Percentiles rank a stretch among this genome's conserved stretches.
Conservation (phyloP, 1,284 basidiomycete genomes). For the Fomitopsis schrenkii region DNA sequence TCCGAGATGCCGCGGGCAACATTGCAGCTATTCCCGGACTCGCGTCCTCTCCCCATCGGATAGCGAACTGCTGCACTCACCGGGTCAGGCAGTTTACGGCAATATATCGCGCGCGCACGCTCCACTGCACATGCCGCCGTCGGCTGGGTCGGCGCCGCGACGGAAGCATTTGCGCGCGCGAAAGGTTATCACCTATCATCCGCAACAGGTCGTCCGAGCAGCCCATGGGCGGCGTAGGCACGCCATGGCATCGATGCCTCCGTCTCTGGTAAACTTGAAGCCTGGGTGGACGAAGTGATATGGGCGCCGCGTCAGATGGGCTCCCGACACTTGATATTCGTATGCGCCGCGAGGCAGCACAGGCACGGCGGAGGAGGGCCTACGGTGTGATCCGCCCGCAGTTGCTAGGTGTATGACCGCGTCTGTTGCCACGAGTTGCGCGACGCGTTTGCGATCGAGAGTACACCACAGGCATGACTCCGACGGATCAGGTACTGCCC, state of each 20-base stretch:
- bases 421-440: neutral
- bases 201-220: neutral
- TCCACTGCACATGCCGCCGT: neutral
- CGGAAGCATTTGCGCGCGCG: neutral
- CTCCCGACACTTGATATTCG: neutral
- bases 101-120: neutral
- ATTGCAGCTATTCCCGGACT: neutral
- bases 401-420: neutral
- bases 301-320: neutral
- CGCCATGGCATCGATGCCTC: slow-evolving; percentile 4
- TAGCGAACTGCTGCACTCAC: neutral
- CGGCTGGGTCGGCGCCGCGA: neutral
- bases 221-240: slow-evolving; percentile 1
- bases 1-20: neutral
- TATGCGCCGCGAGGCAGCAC: neutral
- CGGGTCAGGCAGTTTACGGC: neutral
- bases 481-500: neutral
- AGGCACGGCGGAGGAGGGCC: neutral
- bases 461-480: neutral
- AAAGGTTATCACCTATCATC: neutral
- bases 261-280: neutral
- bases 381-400: neutral
- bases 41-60: neutral
- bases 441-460: neutral
- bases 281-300: neutral